A percentile compares a stretch with the other conserved stretches of the same genome.
Evolutionary conservation across 176 grass and related monocot genomes (phyloP).

Genomic region (Metroxylon sagu): DNA sequence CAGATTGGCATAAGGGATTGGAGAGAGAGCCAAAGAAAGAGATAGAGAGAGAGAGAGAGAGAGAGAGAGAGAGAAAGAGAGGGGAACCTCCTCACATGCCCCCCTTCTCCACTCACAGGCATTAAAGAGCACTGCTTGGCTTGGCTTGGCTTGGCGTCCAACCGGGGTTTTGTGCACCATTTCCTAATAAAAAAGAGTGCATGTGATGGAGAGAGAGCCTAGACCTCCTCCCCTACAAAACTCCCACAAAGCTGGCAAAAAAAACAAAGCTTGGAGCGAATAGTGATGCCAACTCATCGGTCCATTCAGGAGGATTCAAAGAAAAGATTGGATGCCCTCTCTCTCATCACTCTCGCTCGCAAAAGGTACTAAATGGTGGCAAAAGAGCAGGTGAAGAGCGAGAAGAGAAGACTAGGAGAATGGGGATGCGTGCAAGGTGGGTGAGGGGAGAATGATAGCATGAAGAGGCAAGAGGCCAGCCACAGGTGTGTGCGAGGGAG

Average conservation of each 20-base stretch:
- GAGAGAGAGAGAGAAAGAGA: neutral
- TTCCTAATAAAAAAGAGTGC: no score
- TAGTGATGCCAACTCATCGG: neutral
- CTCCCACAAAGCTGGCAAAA: no score
- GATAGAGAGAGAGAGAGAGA: neutral
- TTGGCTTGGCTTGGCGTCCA: no score
- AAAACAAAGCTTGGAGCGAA: no score
- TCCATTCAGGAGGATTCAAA: neutral
- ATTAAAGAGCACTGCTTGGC: no score
- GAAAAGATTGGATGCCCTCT: neutral
- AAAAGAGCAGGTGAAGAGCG: neutral
- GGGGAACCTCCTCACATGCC: no score
- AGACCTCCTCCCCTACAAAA: no score
- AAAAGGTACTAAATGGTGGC: neutral
- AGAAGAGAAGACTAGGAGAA: neutral
- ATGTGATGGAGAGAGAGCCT: no score
- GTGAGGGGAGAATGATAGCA: neutral
- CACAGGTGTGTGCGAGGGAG: neutral
- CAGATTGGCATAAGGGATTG: no score
- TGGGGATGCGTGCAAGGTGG: neutral
- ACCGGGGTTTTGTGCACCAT: no score
- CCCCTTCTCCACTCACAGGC: no score
- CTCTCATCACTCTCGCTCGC: neutral
- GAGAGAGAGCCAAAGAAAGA: neutral
- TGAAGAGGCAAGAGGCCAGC: conserved; percentile 16